These are phyloP conservation scores for Vitis vinifera DNA, from an alignment of 164 flowering plant species.

Conservation along the genomic window ASM3070453v1 NC_081819.1:13817001-13817500, in stretches of 20 bases:
- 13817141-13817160: conserved; percentile 63
- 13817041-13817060: conserved; percentile 83
- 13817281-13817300: conserved; percentile 73
- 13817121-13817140: conserved; percentile 52
- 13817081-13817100: conserved; percentile 22
- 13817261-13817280: conserved; percentile 83
- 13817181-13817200: conserved; percentile 72
- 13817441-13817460: conserved; percentile 77
- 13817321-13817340: conserved; percentile 70
- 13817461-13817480: conserved; percentile 64
- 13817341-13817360: conserved; percentile 83
- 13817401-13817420: conserved; percentile 49
- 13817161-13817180: conserved; percentile 52
- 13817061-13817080: conserved; percentile 55
- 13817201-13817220: conserved; percentile 76
- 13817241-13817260: conserved; percentile 72
- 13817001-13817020: conserved; percentile 31
- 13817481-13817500: conserved; percentile 47
- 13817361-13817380: conserved; percentile 64
- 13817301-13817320: conserved; percentile 72
- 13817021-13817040: conserved; percentile 60
- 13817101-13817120: conserved; percentile 39
- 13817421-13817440: conserved; percentile 61
- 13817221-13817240: conserved; percentile 72
- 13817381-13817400: conserved; percentile 68